Evolutionary conservation across 2,329 filamentous ascomycete species (phyloP).

Genomic region (Chrysoporthe cubensis): DNA sequence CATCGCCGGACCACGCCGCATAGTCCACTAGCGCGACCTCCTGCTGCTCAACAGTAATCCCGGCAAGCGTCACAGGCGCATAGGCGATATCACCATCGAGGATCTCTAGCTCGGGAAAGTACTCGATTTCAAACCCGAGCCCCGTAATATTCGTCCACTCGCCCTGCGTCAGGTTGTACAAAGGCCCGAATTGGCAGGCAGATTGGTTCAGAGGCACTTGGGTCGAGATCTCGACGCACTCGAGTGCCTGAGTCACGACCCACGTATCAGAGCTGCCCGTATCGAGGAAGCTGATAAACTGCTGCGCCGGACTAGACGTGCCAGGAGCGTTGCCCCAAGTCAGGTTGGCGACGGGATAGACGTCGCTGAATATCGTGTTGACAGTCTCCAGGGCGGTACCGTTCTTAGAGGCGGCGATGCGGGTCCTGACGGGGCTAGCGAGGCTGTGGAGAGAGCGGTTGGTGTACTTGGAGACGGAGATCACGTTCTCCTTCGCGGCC

Average conservation of each 20-base stretch:
- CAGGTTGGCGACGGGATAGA: slow-evolving; percentile 31
- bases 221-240: slow-evolving; percentile 42
- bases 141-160: slow-evolving; percentile 23
- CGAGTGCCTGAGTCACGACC: slow-evolving; percentile 47
- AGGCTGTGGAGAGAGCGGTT: slow-evolving; percentile 16
- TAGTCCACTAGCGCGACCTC: slow-evolving; percentile 53
- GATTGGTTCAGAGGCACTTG: slow-evolving; percentile 22
- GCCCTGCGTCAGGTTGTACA: slow-evolving; percentile 27
- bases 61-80: slow-evolving; percentile 51
- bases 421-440: slow-evolving; percentile 17
- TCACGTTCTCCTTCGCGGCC: slow-evolving; percentile 2
- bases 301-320: slow-evolving; percentile 21
- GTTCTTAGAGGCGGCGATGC: slow-evolving; percentile 9
- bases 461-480: slow-evolving; percentile 7
- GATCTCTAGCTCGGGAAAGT: slow-evolving; percentile 25
- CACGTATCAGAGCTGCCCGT: slow-evolving; percentile 59
- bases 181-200: slow-evolving; percentile 30
- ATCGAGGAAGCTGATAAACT: slow-evolving; percentile 43
- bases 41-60: slow-evolving; percentile 49
- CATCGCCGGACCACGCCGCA: slow-evolving; percentile 57
- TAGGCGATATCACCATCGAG: slow-evolving; percentile 50
- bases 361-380: slow-evolving; percentile 30
- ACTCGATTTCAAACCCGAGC: slow-evolving; percentile 24
- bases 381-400: slow-evolving; percentile 3
- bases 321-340: slow-evolving; percentile 30